Evolutionary conservation across 2,329 filamentous ascomycete genomes (phyloP).

Genomic region (Kalaharituber pfeilii): DNA sequence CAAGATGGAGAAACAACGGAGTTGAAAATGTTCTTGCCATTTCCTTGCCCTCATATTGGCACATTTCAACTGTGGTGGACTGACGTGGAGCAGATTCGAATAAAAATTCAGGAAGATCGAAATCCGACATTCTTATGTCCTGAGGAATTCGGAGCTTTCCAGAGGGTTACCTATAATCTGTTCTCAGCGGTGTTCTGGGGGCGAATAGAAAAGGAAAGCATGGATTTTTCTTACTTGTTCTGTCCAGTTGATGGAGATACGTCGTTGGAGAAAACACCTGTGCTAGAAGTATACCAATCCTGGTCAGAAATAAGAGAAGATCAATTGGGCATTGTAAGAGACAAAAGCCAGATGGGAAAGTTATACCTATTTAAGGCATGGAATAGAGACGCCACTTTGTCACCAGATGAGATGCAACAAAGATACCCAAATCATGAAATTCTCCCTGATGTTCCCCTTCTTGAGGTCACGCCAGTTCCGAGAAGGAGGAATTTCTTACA

Average conservation of each 20-base stretch:
- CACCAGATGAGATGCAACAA: slow-evolving; percentile 5
- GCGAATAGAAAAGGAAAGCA: slow-evolving; percentile 9
- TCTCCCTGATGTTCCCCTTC: slow-evolving; percentile 11
- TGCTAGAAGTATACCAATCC: neutral
- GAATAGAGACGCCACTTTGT: neutral
- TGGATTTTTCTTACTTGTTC: slow-evolving; percentile 17
- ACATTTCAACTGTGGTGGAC: slow-evolving; percentile 16
- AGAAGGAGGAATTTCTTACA: slow-evolving; percentile 19
- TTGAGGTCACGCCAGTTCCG: slow-evolving; percentile 16
- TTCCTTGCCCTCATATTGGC: slow-evolving; percentile 14
- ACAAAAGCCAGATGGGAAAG: neutral
- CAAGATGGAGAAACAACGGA: slow-evolving; percentile 1
- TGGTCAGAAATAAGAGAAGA: neutral
- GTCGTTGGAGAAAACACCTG: neutral
- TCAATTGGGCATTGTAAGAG: neutral
- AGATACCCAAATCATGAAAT: slow-evolving; percentile 11
- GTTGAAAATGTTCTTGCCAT: slow-evolving; percentile 17
- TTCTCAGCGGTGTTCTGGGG: slow-evolving; percentile 9
- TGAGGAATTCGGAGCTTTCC: slow-evolving; percentile 10
- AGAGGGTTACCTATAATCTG: slow-evolving; percentile 10
- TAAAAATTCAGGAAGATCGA: slow-evolving; percentile 2
- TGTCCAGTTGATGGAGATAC: slow-evolving; percentile 4
- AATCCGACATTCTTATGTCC: slow-evolving; percentile 1
- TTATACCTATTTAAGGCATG: neutral
- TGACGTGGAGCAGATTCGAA: slow-evolving; percentile 9